Evolutionary conservation across 257 asterid species (phyloP).

Genomic region (Verbena officinalis): DNA sequence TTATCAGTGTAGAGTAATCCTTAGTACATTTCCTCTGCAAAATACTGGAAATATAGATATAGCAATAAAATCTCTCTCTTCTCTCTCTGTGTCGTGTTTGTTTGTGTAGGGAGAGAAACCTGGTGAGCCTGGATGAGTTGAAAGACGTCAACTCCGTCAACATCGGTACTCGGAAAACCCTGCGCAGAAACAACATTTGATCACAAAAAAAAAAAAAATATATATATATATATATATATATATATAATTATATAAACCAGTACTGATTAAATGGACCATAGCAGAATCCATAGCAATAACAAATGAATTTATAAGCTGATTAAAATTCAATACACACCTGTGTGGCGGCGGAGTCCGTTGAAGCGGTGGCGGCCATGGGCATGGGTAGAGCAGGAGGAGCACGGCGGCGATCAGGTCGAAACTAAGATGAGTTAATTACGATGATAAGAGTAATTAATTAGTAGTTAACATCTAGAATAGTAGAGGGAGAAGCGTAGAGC

Average conservation of each 20-base stretch:
- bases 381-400: neutral
- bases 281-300: neutral
- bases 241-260: too few relatives aligned
- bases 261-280: neutral
- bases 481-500: neutral
- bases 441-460: neutral
- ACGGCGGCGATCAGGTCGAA: neutral
- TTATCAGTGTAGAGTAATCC: neutral
- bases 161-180: constrained; percentile 20
- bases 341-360: neutral
- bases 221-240: too few relatives aligned
- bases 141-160: constrained; percentile 40
- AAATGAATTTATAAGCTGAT: neutral
- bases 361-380: constrained; percentile 27
- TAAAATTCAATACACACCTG: neutral
- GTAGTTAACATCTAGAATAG: neutral
- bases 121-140: constrained; percentile 71
- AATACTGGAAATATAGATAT: neutral
- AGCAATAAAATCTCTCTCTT: too few relatives aligned
- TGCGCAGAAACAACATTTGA: neutral
- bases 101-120: constrained; percentile 34
- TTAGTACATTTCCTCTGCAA: neutral
- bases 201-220: neutral
- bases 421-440: neutral
- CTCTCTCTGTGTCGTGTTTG: too few relatives aligned